Conservation (phyloP, 805 yeast species). For the Scheffersomyces amazonensis region DNA sequence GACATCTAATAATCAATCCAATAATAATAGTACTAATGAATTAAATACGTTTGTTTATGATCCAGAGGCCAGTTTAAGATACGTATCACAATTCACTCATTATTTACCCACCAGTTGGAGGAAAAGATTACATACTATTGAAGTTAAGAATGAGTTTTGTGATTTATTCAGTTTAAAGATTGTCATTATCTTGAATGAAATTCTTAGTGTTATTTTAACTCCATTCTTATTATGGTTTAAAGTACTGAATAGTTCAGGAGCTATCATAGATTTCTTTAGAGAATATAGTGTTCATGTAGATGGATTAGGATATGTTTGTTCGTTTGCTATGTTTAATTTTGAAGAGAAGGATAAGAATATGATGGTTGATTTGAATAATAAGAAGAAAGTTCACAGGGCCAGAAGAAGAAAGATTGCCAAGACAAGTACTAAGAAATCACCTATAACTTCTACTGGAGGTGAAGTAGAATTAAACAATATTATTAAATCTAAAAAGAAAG, state of each 20-base stretch:
- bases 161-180: conserved; percentile 72
- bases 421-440: conserved; percentile 7
- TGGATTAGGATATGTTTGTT: conserved; percentile 92
- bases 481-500: conserved; percentile 7
- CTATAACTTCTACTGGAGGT: conserved; percentile 4
- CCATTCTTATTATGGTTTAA: conserved; percentile 90
- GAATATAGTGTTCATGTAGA: conserved; percentile 89
- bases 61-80: conserved; percentile 81
- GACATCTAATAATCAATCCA: conserved; percentile 6
- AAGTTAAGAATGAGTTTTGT: conserved; percentile 81
- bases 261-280: conserved; percentile 85
- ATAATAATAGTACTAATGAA: conserved; percentile 14
- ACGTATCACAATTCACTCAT: conserved; percentile 85
- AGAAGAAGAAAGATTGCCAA: conserved; percentile 6
- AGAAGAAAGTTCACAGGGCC: conserved; percentile 11
- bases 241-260: conserved; percentile 67
- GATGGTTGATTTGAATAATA: conserved; percentile 31
- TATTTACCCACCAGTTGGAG: conserved; percentile 88
- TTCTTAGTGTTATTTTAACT: conserved; percentile 75
- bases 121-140: conserved; percentile 77
- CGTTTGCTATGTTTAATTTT: conserved; percentile 88
- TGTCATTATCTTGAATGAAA: conserved; percentile 68
- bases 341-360: conserved; percentile 53
- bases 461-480: conserved; percentile 15
- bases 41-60: conserved; percentile 62